Conservation (phyloP, 1,139 yeast species). For the Keqinozyma sinolaborantium region DNA sequence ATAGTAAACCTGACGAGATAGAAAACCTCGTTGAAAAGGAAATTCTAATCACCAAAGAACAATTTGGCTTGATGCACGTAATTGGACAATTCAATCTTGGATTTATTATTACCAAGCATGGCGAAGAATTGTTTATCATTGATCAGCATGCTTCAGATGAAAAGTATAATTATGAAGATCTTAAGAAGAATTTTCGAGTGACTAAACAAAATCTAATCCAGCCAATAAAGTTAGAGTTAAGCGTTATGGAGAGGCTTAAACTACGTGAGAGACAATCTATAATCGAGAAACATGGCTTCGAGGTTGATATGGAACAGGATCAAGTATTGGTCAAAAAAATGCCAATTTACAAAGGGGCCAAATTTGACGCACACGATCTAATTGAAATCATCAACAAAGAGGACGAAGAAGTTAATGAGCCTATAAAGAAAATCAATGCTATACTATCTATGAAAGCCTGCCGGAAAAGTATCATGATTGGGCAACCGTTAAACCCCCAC, state of each 20-base stretch:
- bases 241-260: constrained; percentile 72
- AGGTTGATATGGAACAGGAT: constrained; percentile 35
- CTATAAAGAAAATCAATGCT: constrained; percentile 53
- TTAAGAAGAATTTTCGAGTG: constrained; percentile 47
- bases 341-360: constrained; percentile 70
- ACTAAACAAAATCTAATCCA: constrained; percentile 64
- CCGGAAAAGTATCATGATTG: constrained; percentile 90
- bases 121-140: constrained; percentile 70
- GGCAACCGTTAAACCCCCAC: constrained; percentile 54
- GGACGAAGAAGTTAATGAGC: constrained; percentile 45
- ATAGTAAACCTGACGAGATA: background rate
- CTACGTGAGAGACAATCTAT: constrained; percentile 55
- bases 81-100: constrained; percentile 95
- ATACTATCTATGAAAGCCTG: constrained; percentile 96
- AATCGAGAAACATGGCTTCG: constrained; percentile 76
- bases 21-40: constrained; percentile 25
- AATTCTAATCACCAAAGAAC: constrained; percentile 56
- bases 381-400: constrained; percentile 59
- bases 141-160: constrained; percentile 99
- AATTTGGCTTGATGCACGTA: constrained; percentile 67
- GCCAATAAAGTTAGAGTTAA: constrained; percentile 63
- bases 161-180: constrained; percentile 78
- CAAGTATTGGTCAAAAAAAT: constrained; percentile 50
- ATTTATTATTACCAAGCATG: constrained; percentile 65
- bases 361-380: constrained; percentile 67